Conservation (phyloP, 352 stramenopile species). For the Bremia lactucae region DNA sequence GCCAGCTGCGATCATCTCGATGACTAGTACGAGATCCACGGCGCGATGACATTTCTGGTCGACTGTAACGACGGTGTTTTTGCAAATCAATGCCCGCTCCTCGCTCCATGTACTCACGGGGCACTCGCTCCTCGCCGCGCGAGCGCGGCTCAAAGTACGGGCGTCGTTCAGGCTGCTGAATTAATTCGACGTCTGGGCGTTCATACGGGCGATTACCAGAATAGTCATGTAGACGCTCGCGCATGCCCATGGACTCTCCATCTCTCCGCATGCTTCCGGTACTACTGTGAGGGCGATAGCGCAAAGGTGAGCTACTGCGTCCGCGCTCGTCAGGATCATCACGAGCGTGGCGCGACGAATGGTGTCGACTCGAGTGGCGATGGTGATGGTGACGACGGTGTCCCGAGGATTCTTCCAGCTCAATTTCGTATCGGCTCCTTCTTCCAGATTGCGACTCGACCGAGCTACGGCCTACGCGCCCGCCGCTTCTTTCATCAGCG, state of each 20-base stretch:
- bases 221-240: constrained; percentile 16
- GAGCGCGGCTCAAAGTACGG: constrained; percentile 11
- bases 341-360: constrained; percentile 22
- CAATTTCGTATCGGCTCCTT: constrained; percentile 16
- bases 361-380: constrained; percentile 17
- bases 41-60: constrained; percentile 17
- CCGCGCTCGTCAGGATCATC: constrained; percentile 12
- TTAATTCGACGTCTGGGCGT: constrained; percentile 10
- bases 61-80: constrained; percentile 19
- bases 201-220: constrained; percentile 8
- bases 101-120: constrained; percentile 13
- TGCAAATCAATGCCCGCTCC: constrained; percentile 13
- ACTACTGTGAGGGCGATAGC: constrained; percentile 13
- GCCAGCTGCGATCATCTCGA: constrained; percentile 22
- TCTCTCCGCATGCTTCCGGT: constrained; percentile 20
- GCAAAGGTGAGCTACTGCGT: constrained; percentile 16
- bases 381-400: constrained; percentile 16
- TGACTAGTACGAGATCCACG: constrained; percentile 17
- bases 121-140: constrained; percentile 13
- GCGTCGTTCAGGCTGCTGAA: constrained; percentile 11
- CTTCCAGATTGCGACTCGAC: constrained; percentile 11
- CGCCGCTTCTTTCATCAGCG: constrained; percentile 5
- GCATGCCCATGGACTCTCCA: constrained; percentile 8
- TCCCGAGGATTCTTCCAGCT: constrained; percentile 9
- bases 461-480: constrained; percentile 14